A percentile compares a stretch with the other conserved stretches of the same genome.
phyloP scores from a whole-genome alignment of 2,329 filamentous ascomycete species.

The Pseudodiploospora longispora region DNA sequence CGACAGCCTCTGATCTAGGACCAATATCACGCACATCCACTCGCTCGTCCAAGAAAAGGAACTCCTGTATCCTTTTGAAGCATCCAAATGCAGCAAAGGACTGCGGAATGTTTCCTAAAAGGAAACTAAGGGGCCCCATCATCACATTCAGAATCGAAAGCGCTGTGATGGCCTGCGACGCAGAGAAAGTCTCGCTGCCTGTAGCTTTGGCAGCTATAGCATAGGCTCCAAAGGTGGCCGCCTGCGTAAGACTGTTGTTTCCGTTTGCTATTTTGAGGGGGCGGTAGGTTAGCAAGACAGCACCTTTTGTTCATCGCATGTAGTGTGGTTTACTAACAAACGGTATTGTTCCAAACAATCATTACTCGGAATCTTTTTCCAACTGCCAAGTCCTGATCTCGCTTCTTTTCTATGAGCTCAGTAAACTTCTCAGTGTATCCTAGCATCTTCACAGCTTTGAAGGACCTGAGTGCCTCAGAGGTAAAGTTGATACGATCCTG shows the following conservation, averaged over 20 bases:
- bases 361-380: conserved; percentile 18
- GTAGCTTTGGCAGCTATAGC: conserved; percentile 19
- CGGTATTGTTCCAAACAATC: conserved; percentile 18
- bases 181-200: conserved; percentile 18
- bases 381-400: conserved; percentile 17
- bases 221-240: conserved; percentile 23
- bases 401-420: conserved; percentile 15
- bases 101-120: conserved; percentile 18
- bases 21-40: conserved; percentile 15
- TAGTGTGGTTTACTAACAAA: conserved; percentile 13
- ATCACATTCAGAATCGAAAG: conserved; percentile 23
- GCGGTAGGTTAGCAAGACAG: background rate
- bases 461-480: conserved; percentile 21
- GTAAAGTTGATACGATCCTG: conserved; percentile 26
- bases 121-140: conserved; percentile 16
- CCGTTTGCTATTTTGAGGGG: conserved; percentile 14
- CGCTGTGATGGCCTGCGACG: conserved; percentile 21
- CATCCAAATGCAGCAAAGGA: conserved; percentile 21
- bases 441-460: conserved; percentile 27
- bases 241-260: conserved; percentile 18
- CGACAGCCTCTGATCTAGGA: background rate
- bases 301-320: background rate
- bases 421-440: conserved; percentile 20
- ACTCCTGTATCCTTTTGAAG: conserved; percentile 23
- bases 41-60: conserved; percentile 17